Evolutionary conservation across 2,329 filamentous ascomycete genomes (phyloP), one percentile per base, ranked within the genome.

Genomic region (Ophiostoma triangulosporum): DNA sequence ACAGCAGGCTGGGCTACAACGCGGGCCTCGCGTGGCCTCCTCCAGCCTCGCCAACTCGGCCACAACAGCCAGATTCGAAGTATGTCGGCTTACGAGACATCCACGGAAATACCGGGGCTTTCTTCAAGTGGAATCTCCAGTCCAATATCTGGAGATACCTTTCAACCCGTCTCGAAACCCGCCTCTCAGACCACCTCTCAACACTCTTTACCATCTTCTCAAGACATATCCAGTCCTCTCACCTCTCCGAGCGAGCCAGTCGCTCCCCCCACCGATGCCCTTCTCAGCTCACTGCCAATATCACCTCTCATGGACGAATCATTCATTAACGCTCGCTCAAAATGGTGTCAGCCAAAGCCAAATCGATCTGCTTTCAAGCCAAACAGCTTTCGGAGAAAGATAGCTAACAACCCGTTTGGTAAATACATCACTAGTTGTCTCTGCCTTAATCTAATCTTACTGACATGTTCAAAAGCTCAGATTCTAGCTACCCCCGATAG

Each of bases 351-450:
- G 55, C 33, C 62, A 45, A 64, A 66, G 20, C 62, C 63, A 6
- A 59, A 65, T 22, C 64, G 69, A 26, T 68, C 69, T 0, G 27
- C 36, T 3, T 38, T 58, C 31, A 58, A 59, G 3, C 57, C 48
- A 31, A 62, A 56, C 33, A 62, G 61, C 2, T 77, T 87, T 56
- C 78, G 83, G 61, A 71, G 70, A 54, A 74, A 77, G 55, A 67
- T 88, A 1, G 69, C 68, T 29, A 71, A 72, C 35, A 89, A 86
- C 58, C 72, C 81, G 2, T 88, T 78, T 59, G 84, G 82, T 84
- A 45, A 26, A 22, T 27, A 17, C 15, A 15, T 29, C 26, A 3
- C 15, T 40, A 8, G 36, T 40, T 15, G n/a, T 8, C 6, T 26
- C 6, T 12, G 7, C 22, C 15, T n/a, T 7, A 8, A 6, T 15